phyloP scores from a whole-genome alignment of 1,284 basidiomycete genomes.

The Puccinia horiana region DNA sequence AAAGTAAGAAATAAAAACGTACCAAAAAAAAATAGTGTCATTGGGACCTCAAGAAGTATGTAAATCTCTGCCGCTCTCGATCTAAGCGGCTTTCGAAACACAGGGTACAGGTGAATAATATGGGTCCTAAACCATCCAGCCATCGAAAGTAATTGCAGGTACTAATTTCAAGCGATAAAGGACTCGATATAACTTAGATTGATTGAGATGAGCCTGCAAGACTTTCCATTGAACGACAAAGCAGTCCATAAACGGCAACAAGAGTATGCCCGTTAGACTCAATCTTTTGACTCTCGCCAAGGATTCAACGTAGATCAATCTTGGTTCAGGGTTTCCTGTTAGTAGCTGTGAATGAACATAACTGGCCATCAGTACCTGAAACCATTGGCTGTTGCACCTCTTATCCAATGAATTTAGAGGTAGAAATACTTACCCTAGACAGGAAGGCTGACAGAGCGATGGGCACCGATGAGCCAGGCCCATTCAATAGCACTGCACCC shows the following conservation, averaged over 20 bases:
- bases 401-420: neutral
- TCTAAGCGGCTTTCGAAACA: neutral
- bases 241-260: conserved; percentile 79
- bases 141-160: conserved; percentile 27
- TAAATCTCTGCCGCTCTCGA: neutral
- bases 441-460: conserved; percentile 73
- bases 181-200: conserved; percentile 8
- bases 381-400: neutral
- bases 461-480: conserved; percentile 88
- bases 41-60: neutral
- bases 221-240: conserved; percentile 61
- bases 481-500: conserved; percentile 85
- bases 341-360: conserved; percentile 61
- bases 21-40: neutral
- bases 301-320: conserved; percentile 86
- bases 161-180: conserved; percentile 17
- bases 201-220: neutral
- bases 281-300: conserved; percentile 83
- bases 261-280: conserved; percentile 79
- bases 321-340: conserved; percentile 72
- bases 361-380: neutral
- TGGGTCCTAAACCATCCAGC: conserved; percentile 33
- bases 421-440: conserved; percentile 67
- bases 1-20: neutral
- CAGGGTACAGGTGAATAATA: neutral